Conservation (phyloP, 176 grass and related monocot species). For the Musa beccarii region DNA sequence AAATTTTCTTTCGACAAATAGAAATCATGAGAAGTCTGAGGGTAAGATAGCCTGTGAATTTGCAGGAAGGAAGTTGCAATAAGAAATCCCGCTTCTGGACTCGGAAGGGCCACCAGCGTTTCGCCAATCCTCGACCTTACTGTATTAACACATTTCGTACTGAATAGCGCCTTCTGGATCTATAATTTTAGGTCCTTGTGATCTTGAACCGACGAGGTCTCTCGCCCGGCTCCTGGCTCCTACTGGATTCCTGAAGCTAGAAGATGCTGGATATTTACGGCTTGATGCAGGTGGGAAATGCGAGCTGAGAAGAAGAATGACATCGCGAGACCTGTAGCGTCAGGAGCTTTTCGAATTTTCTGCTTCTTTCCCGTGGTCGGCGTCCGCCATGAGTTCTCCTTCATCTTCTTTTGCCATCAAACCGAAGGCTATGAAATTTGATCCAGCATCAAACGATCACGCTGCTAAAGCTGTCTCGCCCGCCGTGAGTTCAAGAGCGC, state of each 20-base stretch:
- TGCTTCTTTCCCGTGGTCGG: not conserved
- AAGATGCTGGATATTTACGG: not conserved
- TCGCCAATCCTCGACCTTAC: no score
- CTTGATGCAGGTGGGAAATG: not conserved
- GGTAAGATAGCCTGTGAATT: no score
- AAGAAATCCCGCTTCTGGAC: no score
- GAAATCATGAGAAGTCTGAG: no score
- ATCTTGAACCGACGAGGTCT: no score
- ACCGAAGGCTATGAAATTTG: not conserved
- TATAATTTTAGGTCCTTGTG: no score
- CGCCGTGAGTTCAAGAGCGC: not conserved
- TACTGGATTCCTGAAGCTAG: not conserved
- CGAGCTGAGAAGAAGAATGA: not conserved
- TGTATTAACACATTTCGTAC: no score
- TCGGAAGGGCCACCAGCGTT: no score
- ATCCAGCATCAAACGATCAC: not conserved
- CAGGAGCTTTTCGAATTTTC: not conserved
- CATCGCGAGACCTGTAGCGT: not conserved
- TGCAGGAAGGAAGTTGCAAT: no score
- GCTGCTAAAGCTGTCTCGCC: not conserved
- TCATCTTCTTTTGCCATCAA: not conserved
- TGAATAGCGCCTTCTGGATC: no score
- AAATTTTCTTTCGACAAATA: no score
- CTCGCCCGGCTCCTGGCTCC: not conserved
- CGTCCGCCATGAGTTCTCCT: not conserved